These are phyloP conservation scores for Boletellus ananas DNA, from an alignment of 768 basidiomycete species.

Conservation along the genomic window DNA sequence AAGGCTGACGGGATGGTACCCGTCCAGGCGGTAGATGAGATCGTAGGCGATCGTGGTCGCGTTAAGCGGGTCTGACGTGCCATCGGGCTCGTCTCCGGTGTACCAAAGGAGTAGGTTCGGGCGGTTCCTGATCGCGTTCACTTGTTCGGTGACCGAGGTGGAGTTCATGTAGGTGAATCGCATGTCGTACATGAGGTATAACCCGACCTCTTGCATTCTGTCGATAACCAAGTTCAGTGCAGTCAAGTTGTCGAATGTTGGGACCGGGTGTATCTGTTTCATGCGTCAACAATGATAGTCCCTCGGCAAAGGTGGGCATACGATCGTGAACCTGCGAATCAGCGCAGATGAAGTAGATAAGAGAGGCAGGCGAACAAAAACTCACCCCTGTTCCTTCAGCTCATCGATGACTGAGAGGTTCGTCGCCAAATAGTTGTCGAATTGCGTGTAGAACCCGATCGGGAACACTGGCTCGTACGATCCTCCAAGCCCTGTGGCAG, in stretches of 20 bases:
- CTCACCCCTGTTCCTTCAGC: constrained; percentile 31
- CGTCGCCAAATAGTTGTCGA: constrained; percentile 30
- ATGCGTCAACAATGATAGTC: neutral
- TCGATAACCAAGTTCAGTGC: constrained; percentile 57
- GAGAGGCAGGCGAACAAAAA: neutral
- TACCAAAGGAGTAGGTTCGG: constrained; percentile 72
- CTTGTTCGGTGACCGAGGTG: constrained; percentile 61
- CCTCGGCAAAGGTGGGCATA: constrained; percentile 17
- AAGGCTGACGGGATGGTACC: constrained; percentile 64
- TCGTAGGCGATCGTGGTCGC: constrained; percentile 49
- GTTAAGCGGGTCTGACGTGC: constrained; percentile 61
- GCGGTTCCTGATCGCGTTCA: constrained; percentile 61
- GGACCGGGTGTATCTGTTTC: constrained; percentile 63
- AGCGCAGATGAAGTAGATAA: neutral
- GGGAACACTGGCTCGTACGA: constrained; percentile 50
- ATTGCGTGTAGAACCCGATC: constrained; percentile 42
- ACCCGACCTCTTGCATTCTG: constrained; percentile 65
- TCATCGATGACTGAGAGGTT: constrained; percentile 28
- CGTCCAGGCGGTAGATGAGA: constrained; percentile 57
- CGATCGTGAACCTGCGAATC: constrained; percentile 24
- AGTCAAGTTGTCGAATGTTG: constrained; percentile 58
- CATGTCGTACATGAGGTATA: constrained; percentile 85
- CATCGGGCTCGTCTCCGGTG: constrained; percentile 73
- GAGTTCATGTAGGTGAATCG: constrained; percentile 64
- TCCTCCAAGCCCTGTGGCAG: constrained; percentile 47